A percentile compares a stretch with the other conserved stretches of the same genome.
Evolutionary conservation across 805 yeast species (phyloP).

Genomic region (Saturnispora halmiae): DNA sequence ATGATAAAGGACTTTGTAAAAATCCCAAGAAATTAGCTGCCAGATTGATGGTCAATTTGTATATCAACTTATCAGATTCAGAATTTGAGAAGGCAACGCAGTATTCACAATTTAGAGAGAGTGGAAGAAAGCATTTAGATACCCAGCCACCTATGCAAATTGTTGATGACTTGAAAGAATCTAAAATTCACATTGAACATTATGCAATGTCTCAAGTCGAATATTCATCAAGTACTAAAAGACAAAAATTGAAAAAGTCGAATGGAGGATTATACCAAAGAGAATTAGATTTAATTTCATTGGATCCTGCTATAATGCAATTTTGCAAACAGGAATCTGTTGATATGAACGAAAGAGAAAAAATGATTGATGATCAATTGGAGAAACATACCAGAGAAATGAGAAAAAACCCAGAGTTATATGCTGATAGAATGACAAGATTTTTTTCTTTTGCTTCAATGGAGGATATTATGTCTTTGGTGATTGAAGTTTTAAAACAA

Average conservation of each 20-base stretch:
- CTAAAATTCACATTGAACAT: slow-evolving; percentile 20
- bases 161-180: slow-evolving; percentile 29
- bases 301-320: slow-evolving; percentile 45
- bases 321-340: slow-evolving; percentile 23
- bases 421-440: slow-evolving; percentile 40
- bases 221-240: slow-evolving; percentile 30
- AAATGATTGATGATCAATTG: slow-evolving; percentile 20
- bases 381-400: slow-evolving; percentile 13
- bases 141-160: slow-evolving; percentile 41
- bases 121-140: slow-evolving; percentile 19
- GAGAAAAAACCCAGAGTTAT: slow-evolving; percentile 21
- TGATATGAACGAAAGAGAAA: slow-evolving; percentile 21
- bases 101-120: slow-evolving; percentile 17
- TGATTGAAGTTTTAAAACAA: slow-evolving; percentile 35
- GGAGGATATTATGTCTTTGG: slow-evolving; percentile 33
- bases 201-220: slow-evolving; percentile 36
- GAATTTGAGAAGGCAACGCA: slow-evolving; percentile 29
- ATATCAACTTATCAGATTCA: slow-evolving; percentile 44
- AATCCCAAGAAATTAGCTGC: slow-evolving; percentile 45
- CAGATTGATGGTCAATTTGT: slow-evolving; percentile 41
- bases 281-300: slow-evolving; percentile 31
- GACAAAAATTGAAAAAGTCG: slow-evolving; percentile 23
- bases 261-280: slow-evolving; percentile 21
- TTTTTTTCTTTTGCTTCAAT: slow-evolving; percentile 40
- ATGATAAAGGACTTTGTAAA: slow-evolving; percentile 40